Base-by-base conservation (phyloP, 305 asterid genomes). In the Andrographis paniculata region DNA sequence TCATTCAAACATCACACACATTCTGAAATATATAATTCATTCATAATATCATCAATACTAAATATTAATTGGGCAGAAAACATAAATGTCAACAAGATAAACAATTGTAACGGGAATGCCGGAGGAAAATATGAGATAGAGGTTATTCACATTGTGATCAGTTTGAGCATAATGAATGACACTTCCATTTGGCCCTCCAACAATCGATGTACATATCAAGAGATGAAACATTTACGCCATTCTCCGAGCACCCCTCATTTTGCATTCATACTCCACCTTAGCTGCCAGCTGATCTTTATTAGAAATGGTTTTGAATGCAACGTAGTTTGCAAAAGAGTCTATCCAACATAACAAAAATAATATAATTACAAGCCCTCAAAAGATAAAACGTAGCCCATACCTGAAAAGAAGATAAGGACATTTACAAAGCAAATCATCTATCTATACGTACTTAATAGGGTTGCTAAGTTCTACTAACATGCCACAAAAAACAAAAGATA, bases 271-370 rank as follows among this genome's bases (percentile, higher is more conserved):
- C 65, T 89, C 98, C 58, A 89, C 64, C 75, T 85, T 85, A 47
- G 95, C 95, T 44, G 98, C 59, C 56, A 85, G 79, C 72, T 79
- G 70, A 40, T 76, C 75, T 71, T 89, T 95, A 28, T 73, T 22
- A 23, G 95, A 65, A 60, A 78, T 45, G 68, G 55, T 60, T 60
- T 89, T 8, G 98, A 89, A 49, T 78, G 75, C 66, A 89, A 48
- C 94, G 85, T 78, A n/a, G 98, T 85, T 56, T 64, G 77, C 48
- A 89, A 65, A 66, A 89, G 93, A 54, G 95, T 94, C 98, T 89
- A 54, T 31, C 39, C 62, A 56, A 56, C 51, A 59, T 8, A 55
- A 14, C 23, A 46, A 38, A n/a, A n/a, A n/a, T n/a, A 24, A 24
- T 24, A 23, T 12, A 3, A 45, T 20, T 14, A 5, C 22, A 21